Base-by-base conservation (phyloP, 495 filamentous ascomycete genomes). In the Recurvomyces mirabilis region DNA sequence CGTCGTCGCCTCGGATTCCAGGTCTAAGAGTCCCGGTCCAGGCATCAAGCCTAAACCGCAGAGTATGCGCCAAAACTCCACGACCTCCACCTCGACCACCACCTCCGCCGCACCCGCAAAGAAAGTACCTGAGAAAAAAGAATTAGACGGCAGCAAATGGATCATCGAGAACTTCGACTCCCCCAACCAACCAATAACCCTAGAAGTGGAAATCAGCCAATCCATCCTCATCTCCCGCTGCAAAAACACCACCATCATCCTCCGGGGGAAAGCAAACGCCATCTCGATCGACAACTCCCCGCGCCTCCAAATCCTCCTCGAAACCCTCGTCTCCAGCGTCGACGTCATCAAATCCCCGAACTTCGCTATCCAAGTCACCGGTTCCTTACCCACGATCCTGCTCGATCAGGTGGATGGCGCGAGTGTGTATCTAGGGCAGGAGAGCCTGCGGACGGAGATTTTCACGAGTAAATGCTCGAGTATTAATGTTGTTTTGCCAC, bases 71-170 rank as follows among this genome's bases (percentile, higher is more conserved):
- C 73, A 79, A 12, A 94, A 93, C 70, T 94, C 88, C 69, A 87
- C 86, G 25, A 15, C 46, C 19, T 33, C 44, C 4, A 21, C 24
- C 43, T 2, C 11, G 1, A 22, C 40, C 75, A 85, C 7, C 82
- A 77, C 64, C 91, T 84, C 71, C 83, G 87, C 51, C 71, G 94
- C 11, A 83, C 93, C 47, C 83, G 85, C 45, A 89, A 82, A 23
- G 22, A 95, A 91, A 69, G 87, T 85, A 25, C 11, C 38, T 20
- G 21, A 11, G 34, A 84, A 80, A 63, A 94, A 87, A 70, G 86
- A 88, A 51, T 74, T 96, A 6, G 87, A 94, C 48, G 87, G 88
- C 47, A 94, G 82, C 62, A 95, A 95, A 64, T 99, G 93, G 93
- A 72, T 82, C 41, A 74, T 98, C 53, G 91, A 95, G 70, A 88